phyloP scores from a whole-genome alignment of 768 basidiomycete species.

The Neoboletus magnificus region DNA sequence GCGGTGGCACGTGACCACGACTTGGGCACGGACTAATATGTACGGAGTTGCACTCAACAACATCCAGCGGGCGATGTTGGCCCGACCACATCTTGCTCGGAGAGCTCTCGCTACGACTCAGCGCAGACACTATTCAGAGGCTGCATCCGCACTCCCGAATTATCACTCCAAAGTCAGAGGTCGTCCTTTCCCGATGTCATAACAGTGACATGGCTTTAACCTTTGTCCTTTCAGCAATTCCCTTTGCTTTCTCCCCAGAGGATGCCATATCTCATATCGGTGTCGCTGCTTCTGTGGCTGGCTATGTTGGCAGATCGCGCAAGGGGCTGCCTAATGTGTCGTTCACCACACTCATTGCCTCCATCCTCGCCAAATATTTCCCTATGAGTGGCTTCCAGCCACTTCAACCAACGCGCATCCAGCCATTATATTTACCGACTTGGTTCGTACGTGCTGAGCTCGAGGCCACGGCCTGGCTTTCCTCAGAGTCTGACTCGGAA shows the following conservation, averaged over 20 bases:
- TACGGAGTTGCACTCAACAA: background rate
- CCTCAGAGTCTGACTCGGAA: conserved; percentile 20
- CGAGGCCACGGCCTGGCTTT: conserved; percentile 34
- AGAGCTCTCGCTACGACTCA: background rate
- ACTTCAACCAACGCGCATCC: conserved; percentile 43
- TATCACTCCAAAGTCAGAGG: conserved; percentile 42
- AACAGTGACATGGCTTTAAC: conserved; percentile 5
- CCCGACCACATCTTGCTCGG: conserved; percentile 6
- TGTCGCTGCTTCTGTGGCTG: conserved; percentile 32
- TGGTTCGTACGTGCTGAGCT: conserved; percentile 61
- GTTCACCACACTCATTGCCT: conserved; percentile 22
- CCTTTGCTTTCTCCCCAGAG: conserved; percentile 47
- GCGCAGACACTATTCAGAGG: conserved; percentile 21
- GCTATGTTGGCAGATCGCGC: conserved; percentile 20
- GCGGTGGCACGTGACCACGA: conserved; percentile 24
- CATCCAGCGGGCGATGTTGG: conserved; percentile 14
- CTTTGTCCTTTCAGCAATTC: conserved; percentile 39
- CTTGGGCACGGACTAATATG: background rate
- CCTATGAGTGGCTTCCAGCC: conserved; percentile 38
- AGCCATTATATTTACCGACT: conserved; percentile 58
- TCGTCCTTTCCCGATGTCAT: conserved; percentile 15
- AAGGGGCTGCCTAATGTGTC: conserved; percentile 12
- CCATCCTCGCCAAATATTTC: conserved; percentile 37
- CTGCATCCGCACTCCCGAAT: conserved; percentile 1
- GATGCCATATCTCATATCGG: conserved; percentile 42